A percentile compares a stretch with the other conserved stretches of the same genome.
These are phyloP conservation scores for Penicillium simplicissimum DNA, from an alignment of 495 filamentous ascomycete genomes.

Conservation along the genomic window DNA sequence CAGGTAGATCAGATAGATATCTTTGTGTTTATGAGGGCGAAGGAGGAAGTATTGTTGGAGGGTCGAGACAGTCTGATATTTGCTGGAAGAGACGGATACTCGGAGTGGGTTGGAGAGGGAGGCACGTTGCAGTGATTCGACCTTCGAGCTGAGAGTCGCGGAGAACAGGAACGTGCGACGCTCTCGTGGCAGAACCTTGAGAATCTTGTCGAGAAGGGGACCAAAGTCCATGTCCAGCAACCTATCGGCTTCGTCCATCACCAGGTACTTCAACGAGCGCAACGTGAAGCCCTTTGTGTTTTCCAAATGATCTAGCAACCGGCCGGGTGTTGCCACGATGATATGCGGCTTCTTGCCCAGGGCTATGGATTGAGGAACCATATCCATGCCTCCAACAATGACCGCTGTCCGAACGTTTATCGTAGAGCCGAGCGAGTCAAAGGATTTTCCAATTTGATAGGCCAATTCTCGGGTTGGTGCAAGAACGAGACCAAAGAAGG, in stretches of 20 bases:
- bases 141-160: conserved; percentile 89
- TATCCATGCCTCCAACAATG: conserved; percentile 92
- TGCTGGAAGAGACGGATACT: conserved; percentile 70
- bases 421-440: conserved; percentile 79
- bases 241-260: conserved; percentile 94
- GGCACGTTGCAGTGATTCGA: conserved; percentile 88
- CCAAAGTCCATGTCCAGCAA: conserved; percentile 95
- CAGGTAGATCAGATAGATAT: conserved; percentile 83
- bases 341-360: conserved; percentile 92
- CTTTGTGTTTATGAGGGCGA: conserved; percentile 87
- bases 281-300: conserved; percentile 95
- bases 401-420: conserved; percentile 79
- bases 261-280: conserved; percentile 75
- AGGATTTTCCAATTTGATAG: conserved; percentile 80
- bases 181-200: conserved; percentile 84
- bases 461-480: conserved; percentile 93
- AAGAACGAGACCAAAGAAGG: conserved; percentile 77
- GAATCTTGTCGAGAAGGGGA: conserved; percentile 85
- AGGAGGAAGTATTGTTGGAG: conserved; percentile 81
- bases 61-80: conserved; percentile 86
- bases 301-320: conserved; percentile 89
- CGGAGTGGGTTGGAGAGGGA: conserved; percentile 76
- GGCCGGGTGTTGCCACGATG: conserved; percentile 81
- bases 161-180: conserved; percentile 85
- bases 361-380: conserved; percentile 84